Evolutionary conservation across 495 filamentous ascomycete genomes (phyloP), one percentile per base, ranked within the genome.

Genomic region (Podospora anserina): DNA sequence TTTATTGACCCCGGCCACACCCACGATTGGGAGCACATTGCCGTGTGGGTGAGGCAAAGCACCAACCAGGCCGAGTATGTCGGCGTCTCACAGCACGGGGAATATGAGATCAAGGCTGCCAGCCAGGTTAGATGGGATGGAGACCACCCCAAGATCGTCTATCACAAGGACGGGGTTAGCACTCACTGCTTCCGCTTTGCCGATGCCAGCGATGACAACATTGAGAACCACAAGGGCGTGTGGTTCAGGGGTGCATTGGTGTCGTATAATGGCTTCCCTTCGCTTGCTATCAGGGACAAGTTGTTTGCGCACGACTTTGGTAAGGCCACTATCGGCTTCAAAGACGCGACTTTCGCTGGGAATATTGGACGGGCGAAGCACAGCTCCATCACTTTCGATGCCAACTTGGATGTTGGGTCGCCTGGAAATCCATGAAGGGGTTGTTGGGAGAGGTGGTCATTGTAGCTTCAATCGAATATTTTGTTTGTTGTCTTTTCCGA

Each of bases 1-100:
- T 69, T 80, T 49, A 4, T 74, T 18, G 77, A 79, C 53, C 63
- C 57, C 3, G 79, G 81, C 20, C 81, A 82, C 66, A 71, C 69
- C 1, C 78, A 83, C 74, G 81, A 83, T 73, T 83, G 81, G 81
- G 81, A 83, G 73, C 81, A 83, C 74, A 75, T 83, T 27, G 79
- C 74, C 2, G 81, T 83, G 19, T 83, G 80, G 75, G 77, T 78
- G 1, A 69, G 74, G 56, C 60, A 74, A 58, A 57, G 2, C 16
- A 61, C 39, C 18, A 74, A 73, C 23, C 65, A 58, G 65, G 73
- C 77, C 23, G 68, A 78, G 62, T 78, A 73, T 34, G 81, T 82
- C 4, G 77, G 68, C 3, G 79, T 70, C 1, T 80, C 78, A 65
- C 75, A 77, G 63, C 81, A 83, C 62, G 81, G 81, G 18, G 65